These are phyloP conservation scores for Yarrowia sp. DNA, from an alignment of 805 yeast genomes.

Conservation along the genomic window DNA sequence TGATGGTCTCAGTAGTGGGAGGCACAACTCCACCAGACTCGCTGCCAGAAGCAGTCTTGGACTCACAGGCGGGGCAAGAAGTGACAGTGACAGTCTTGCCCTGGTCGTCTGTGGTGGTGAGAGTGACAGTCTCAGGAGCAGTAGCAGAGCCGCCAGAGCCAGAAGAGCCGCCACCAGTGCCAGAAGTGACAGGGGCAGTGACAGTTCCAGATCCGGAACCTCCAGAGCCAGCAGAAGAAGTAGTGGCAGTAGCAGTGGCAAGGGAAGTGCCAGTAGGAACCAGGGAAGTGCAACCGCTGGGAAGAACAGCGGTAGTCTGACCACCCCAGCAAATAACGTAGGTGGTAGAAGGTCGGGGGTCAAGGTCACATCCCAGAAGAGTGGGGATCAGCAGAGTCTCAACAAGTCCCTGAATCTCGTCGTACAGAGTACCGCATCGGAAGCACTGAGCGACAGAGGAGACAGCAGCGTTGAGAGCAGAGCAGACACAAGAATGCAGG, in stretches of 20 bases:
- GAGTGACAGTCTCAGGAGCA: slow-evolving; percentile 9
- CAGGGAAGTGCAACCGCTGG: slow-evolving; percentile 20
- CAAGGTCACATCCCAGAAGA: slow-evolving; percentile 21
- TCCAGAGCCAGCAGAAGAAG: background rate
- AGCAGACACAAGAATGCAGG: slow-evolving; percentile 18
- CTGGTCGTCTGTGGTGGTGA: slow-evolving; percentile 17
- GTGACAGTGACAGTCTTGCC: slow-evolving; percentile 25
- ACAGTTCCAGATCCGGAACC: slow-evolving; percentile 13
- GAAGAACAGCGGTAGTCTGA: slow-evolving; percentile 11
- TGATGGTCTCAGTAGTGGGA: slow-evolving; percentile 22
- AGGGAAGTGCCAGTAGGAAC: slow-evolving; percentile 22
- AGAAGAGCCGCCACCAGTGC: slow-evolving; percentile 7
- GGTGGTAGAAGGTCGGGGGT: slow-evolving; percentile 29
- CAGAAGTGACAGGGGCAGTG: too few species aligned
- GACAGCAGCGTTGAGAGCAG: slow-evolving; percentile 14
- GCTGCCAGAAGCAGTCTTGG: background rate
- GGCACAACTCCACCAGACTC: background rate
- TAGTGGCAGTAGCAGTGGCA: slow-evolving; percentile 2
- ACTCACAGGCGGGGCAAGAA: slow-evolving; percentile 17
- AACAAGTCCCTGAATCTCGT: slow-evolving; percentile 20
- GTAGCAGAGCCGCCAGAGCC: slow-evolving; percentile 3
- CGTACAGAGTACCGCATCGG: slow-evolving; percentile 30
- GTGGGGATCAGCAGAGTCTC: slow-evolving; percentile 26
- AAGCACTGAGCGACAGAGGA: slow-evolving; percentile 27
- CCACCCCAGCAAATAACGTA: slow-evolving; percentile 24